A percentile compares a stretch with the other conserved stretches of the same genome.
Conservation (phyloP, 164 flowering plant species). For the Macadamia tetraphylla region DNA sequence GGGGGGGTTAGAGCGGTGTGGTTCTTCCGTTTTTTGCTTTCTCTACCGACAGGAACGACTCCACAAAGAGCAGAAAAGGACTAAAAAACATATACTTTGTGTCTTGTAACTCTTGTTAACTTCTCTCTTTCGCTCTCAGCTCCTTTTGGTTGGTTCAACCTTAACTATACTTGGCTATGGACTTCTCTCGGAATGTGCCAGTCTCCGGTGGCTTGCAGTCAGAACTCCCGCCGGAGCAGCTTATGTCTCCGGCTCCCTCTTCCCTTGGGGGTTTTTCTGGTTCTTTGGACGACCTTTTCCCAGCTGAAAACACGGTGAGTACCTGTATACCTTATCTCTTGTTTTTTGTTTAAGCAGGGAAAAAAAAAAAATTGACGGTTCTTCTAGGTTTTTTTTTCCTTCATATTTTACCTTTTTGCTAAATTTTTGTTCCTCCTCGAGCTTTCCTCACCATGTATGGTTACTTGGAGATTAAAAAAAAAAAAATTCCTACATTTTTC, state of each 20-base stretch:
- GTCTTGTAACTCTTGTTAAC: neutral
- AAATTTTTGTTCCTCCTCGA: too few relatives aligned
- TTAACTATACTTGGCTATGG: conserved; percentile 25
- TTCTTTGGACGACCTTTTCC: conserved; percentile 40
- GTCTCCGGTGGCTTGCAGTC: conserved; percentile 29
- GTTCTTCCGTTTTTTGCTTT: conserved; percentile 13
- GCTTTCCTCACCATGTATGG: neutral
- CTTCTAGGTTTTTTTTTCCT: neutral
- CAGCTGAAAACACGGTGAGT: conserved; percentile 33
- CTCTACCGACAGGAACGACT: conserved; percentile 48
- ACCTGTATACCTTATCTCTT: neutral
- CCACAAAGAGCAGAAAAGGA: conserved; percentile 9
- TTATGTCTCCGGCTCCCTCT: conserved; percentile 20
- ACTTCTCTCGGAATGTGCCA: conserved; percentile 37
- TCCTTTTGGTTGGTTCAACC: neutral
- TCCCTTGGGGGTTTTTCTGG: conserved; percentile 8
- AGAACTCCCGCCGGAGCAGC: conserved; percentile 23
- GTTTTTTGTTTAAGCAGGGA: too few relatives aligned
- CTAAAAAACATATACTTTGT: too few relatives aligned
- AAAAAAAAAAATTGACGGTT: neutral
- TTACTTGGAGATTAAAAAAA: too few relatives aligned
- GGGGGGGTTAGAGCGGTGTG: too few relatives aligned
- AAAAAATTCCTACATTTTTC: neutral
- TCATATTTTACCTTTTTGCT: neutral
- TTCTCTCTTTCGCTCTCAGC: neutral